Evolutionary conservation across 805 yeast genomes (phyloP).

Genomic region (Candida ortonii): DNA sequence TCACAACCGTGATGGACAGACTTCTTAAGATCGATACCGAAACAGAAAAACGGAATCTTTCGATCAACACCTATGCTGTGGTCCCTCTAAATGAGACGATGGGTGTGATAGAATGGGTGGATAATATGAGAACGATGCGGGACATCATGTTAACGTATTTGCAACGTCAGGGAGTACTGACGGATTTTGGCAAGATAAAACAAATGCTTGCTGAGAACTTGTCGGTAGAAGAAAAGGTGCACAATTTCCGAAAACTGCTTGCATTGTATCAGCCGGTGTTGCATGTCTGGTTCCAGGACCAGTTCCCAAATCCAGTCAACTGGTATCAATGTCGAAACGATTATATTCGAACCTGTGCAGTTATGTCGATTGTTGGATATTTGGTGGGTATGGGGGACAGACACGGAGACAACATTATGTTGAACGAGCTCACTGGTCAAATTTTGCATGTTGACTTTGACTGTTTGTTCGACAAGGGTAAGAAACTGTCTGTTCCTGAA

Average conservation of each 20-base stretch:
- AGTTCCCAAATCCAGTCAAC: constrained; percentile 80
- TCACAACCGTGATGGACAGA: constrained; percentile 82
- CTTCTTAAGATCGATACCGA: constrained; percentile 64
- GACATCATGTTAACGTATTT: constrained; percentile 44
- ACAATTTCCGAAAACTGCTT: constrained; percentile 34
- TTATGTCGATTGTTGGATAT: constrained; percentile 96
- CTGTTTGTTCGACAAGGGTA: constrained; percentile 86
- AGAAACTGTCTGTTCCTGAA: constrained; percentile 76
- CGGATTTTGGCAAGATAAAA: constrained; percentile 29
- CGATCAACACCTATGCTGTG: constrained; percentile 81
- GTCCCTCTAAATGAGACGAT: constrained; percentile 80
- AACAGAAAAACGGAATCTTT: constrained; percentile 67
- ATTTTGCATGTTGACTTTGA: constrained; percentile 95
- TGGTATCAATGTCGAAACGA: constrained; percentile 82
- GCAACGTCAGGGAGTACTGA: constrained; percentile 24
- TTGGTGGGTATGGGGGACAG: constrained; percentile 94
- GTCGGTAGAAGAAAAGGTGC: constrained; percentile 32
- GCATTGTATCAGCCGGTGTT: constrained; percentile 62
- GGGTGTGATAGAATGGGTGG: constrained; percentile 92
- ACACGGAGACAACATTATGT: constrained; percentile 86
- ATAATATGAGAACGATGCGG: constrained; percentile 68
- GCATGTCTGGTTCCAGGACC: constrained; percentile 83
- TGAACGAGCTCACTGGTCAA: constrained; percentile 71
- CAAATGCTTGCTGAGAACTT: constrained; percentile 23
- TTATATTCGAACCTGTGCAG: constrained; percentile 80